Evolutionary conservation across 2,329 filamentous ascomycete genomes (phyloP).

Genomic region (Xylaria sp.): DNA sequence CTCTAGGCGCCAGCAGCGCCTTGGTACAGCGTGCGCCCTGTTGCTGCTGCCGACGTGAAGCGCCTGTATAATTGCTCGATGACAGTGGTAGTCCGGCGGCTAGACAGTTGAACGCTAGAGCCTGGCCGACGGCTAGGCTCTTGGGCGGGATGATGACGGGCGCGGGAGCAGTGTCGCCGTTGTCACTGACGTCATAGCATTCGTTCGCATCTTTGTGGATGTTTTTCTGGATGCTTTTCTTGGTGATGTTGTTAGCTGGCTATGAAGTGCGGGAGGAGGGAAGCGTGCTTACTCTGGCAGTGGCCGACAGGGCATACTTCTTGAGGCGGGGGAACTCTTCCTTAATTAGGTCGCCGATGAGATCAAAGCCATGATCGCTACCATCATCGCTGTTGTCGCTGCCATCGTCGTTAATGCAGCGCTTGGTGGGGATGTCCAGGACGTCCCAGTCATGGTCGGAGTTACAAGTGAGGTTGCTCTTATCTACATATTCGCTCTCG

Average conservation of each 20-base stretch:
- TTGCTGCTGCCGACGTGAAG: no score
- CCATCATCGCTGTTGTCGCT: not conserved
- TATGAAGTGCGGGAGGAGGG: not conserved
- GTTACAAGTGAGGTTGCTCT: not conserved
- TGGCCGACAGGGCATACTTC: not conserved
- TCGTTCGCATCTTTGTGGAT: no score
- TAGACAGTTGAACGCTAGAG: not conserved
- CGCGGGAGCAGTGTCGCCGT: slow-evolving; percentile 2
- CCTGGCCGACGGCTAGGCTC: slow-evolving; percentile 20
- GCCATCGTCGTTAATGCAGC: not conserved
- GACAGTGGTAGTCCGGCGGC: no score
- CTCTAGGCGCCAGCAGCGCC: not conserved
- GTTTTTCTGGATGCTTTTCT: no score
- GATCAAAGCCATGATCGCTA: slow-evolving; percentile 17
- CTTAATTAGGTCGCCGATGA: slow-evolving; percentile 27
- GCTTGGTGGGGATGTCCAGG: slow-evolving; percentile 12
- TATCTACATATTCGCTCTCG: not conserved
- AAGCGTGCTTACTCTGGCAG: not conserved
- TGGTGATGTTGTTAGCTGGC: no score
- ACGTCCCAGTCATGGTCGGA: slow-evolving; percentile 28
- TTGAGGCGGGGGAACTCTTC: slow-evolving; percentile 28
- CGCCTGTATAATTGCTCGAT: not conserved
- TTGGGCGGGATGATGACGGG: slow-evolving; percentile 29
- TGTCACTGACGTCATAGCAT: no score
- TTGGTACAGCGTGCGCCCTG: not conserved